A percentile compares a stretch with the other conserved stretches of the same genome.
These are phyloP conservation scores for Phytopythium chamaehyphon DNA, from an alignment of 352 stramenopile genomes.

Conservation along the genomic window DNA sequence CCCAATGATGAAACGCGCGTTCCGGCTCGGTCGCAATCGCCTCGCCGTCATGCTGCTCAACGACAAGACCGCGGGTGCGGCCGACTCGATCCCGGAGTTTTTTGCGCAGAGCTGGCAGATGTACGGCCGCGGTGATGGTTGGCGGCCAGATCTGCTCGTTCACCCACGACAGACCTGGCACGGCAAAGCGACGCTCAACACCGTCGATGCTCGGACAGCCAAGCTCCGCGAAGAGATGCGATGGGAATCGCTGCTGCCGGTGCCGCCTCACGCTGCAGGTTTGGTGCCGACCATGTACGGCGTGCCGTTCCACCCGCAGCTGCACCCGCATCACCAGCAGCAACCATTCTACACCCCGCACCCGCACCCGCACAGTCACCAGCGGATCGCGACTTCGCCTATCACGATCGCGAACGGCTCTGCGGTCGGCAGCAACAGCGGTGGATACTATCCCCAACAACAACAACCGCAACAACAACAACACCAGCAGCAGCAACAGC, in stretches of 20 bases:
- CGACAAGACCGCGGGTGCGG: neutral
- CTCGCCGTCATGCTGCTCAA: constrained; percentile 30
- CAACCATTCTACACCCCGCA: constrained; percentile 27
- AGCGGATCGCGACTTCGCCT: constrained; percentile 3
- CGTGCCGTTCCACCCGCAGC: constrained; percentile 17
- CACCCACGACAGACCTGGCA: constrained; percentile 78
- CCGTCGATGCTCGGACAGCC: constrained; percentile 13
- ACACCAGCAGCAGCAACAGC: neutral
- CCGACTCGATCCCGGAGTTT: constrained; percentile 18
- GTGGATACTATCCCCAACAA: neutral
- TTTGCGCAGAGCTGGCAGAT: constrained; percentile 56
- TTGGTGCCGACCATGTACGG: constrained; percentile 11
- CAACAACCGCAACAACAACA: constrained; percentile 2
- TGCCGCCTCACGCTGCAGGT: neutral
- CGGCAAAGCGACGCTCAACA: constrained; percentile 7
- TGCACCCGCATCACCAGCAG: constrained; percentile 30
- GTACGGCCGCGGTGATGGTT: constrained; percentile 71
- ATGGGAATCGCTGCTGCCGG: constrained; percentile 33
- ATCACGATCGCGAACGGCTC: constrained; percentile 6
- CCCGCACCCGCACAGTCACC: constrained; percentile 9
- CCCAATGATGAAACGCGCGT: constrained; percentile 66
- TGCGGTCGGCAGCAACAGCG: neutral
- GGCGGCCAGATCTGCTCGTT: constrained; percentile 72
- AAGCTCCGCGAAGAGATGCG: constrained; percentile 22
- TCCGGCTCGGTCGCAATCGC: constrained; percentile 52